Evolutionary conservation across 1,284 basidiomycete genomes (phyloP), one percentile per base, ranked within the genome.

Genomic region (Ustilago hordei): DNA sequence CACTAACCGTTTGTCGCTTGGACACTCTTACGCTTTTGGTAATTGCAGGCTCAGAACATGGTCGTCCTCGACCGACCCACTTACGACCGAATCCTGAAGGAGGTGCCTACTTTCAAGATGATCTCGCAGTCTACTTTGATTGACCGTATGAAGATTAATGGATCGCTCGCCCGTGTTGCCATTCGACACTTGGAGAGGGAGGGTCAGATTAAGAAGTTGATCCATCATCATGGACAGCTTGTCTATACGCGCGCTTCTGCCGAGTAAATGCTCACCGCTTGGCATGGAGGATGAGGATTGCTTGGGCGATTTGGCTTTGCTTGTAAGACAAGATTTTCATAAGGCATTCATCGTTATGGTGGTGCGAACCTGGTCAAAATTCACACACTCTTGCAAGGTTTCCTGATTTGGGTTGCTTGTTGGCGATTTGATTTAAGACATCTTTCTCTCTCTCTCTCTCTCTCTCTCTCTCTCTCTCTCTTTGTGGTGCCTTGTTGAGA

Each of bases 21-120:
- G 23, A 28, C 23, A 28, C 23, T 13, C 15, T 36, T 38, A 15
- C 48, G 11, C 34, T 6, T 9, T 34, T 55, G 11, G 19, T 41
- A 17, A 17, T 12, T 47, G 52, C 54, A 87, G 86, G 85, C 87
- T 74, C 86, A 88, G 79, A 94, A 96, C 90, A 91, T 93, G 86
- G 95, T 98, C 88, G 90, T 92, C 84, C 92, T 97, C 43, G 85
- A 86, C 80, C 78, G 80, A 47, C 80, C 90, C 63, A 92, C 90
- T 76, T 97, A 90, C 90, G 95, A 98, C 90, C 93, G 94, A 87
- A 95, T 98, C 90, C 88, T 98, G 86, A 99, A 99, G 91, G 97
- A 99, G 89, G 95, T 96, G 88, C 97, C 97, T 56, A 96, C 95
- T 87, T 99, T 96, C 94, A 94, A 95, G 87, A 94, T 99, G 91